Evolutionary conservation across 2,329 filamentous ascomycete species (phyloP), one percentile per base, ranked within the genome.

Genomic region (Talaromyces marneffei): DNA sequence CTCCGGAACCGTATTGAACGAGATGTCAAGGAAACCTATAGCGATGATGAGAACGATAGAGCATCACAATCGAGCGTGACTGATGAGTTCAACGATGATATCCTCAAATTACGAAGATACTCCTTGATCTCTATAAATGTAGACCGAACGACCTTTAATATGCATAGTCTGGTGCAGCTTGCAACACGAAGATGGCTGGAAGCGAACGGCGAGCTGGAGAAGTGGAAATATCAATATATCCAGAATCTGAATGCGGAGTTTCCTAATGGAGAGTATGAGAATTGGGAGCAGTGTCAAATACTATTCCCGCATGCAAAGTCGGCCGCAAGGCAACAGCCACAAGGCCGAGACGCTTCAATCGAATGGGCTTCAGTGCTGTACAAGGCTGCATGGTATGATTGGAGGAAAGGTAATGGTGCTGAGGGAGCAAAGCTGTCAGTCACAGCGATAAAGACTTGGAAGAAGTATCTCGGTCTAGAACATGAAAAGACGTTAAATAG

Each of bases 81-180:
- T 1, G 39, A 48, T 27, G 57, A 53, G 20, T 68, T 70, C 46
- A 64, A 71, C 52, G 55, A 66, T n/a, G 66, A 68, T 62, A 53
- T 72, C 12, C 1, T 10, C 1, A 65, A 29, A n/a, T 56, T 71
- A 10, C 52, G 48, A 16, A 48, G 64, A 39, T 72, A 65, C 53
- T 68, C 66, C 2, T 63, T 72, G 4, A 60, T 71, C 31, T 50
- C 65, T 1, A 16, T 62, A 2, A 56, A 56, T 23, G 40, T 50
- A 7, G 46, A 65, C 53, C 39, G 18, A 20, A 54, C 33, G 10
- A 8, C 37, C 4, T 70, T 71, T 35, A 64, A 63, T 12, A 72
- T 72, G 67, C 66, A 72, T 63, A 54, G 62, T 10, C 65, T 72
- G 12, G 67, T 72, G 46, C 68, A 72, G 62, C 61, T 71, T 0